Conservation (phyloP, 345 rosid species). For the Gossypium herbaceum region DNA sequence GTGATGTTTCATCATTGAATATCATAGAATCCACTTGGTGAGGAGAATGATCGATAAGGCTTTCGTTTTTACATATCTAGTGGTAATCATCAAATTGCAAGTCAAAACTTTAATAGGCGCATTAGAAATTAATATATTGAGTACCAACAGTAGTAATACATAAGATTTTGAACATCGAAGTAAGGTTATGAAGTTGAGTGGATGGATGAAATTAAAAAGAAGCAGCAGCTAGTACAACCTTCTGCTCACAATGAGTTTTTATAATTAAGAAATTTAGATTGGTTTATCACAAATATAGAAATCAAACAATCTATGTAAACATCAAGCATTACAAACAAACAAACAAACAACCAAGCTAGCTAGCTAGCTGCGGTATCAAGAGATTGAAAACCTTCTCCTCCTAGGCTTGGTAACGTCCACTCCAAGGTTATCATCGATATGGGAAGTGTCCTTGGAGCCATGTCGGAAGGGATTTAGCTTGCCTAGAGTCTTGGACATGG, state of each 20-base stretch:
- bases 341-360: not conserved
- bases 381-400: slow-evolving; percentile 87
- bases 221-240: not conserved
- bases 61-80: too few species aligned
- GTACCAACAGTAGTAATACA: not conserved
- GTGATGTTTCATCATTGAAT: too few species aligned
- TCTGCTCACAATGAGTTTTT: not conserved
- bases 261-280: not conserved
- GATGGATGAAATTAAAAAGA: not conserved
- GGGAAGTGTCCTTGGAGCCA: slow-evolving; percentile 84
- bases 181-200: not conserved
- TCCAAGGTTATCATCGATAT: slow-evolving; percentile 49
- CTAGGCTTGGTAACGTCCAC: slow-evolving; percentile 77
- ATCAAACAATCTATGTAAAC: not conserved
- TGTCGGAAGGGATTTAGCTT: slow-evolving; percentile 80
- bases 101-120: too few species aligned
- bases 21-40: too few species aligned
- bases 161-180: not conserved
- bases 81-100: too few species aligned
- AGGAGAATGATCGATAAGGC: too few species aligned
- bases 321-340: not conserved
- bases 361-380: slow-evolving; percentile 24
- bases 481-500: slow-evolving; percentile 81
- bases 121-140: too few species aligned
- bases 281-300: not conserved